Conservation (phyloP, 257 asterid species). For the Solanum microdontum region DNA sequence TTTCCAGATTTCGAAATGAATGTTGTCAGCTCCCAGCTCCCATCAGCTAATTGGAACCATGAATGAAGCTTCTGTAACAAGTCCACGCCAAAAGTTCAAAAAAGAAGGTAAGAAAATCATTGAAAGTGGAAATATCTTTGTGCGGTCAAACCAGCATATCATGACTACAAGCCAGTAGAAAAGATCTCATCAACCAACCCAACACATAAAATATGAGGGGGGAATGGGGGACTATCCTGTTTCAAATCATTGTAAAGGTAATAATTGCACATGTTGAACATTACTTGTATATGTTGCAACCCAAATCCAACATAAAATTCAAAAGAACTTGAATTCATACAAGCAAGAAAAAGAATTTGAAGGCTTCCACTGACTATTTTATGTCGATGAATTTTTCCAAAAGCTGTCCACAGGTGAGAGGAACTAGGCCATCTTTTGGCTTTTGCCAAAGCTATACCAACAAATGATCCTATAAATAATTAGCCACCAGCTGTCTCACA, state of each 20-base stretch:
- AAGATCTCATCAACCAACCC: not conserved
- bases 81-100: slow-evolving; percentile 1
- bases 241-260: not conserved
- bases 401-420: not conserved
- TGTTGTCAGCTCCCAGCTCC: slow-evolving; percentile 89
- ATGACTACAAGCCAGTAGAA: not conserved
- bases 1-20: slow-evolving; percentile 54
- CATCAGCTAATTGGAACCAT: slow-evolving; percentile 88
- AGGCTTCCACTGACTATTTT: not conserved
- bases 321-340: not conserved
- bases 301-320: not conserved
- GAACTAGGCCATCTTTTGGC: not conserved
- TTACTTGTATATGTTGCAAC: not conserved
- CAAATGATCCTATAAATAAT: not conserved
- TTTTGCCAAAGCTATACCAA: not conserved
- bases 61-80: slow-evolving; percentile 63
- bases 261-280: not conserved
- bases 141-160: not conserved
- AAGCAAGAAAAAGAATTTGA: not conserved
- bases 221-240: not conserved
- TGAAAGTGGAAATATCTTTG: not conserved
- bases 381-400: not conserved
- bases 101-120: slow-evolving; percentile 3
- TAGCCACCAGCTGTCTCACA: not conserved
- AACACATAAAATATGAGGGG: not conserved